Percentiles rank a stretch among this genome's conserved stretches.
Conservation (phyloP, 257 asterid species). For the Echites panduratus region DNA sequence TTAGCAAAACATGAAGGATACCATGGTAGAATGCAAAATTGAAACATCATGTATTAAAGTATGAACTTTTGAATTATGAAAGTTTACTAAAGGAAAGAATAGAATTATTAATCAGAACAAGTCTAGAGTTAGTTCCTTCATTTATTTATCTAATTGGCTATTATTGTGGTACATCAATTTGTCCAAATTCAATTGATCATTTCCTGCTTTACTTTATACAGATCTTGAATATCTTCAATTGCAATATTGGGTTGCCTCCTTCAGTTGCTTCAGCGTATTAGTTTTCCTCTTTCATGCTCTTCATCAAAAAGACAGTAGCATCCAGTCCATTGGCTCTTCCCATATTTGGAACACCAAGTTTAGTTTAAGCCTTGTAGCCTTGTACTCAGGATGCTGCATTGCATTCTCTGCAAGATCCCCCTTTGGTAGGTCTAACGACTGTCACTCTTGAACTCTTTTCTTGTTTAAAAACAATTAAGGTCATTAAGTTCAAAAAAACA, state of each 20-base stretch:
- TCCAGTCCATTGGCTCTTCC: conserved; percentile 15
- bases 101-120: not conserved
- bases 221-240: conserved; percentile 67
- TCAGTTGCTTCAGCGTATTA: conserved; percentile 61
- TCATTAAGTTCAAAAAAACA: not conserved
- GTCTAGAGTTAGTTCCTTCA: not conserved
- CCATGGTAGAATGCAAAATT: not conserved
- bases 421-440: conserved; percentile 31
- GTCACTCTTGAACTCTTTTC: not conserved
- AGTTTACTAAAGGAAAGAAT: not conserved
- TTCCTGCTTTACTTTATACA: conserved; percentile 26
- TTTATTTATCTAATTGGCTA: not conserved
- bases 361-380: conserved; percentile 36
- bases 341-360: conserved; percentile 26
- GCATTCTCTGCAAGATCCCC: conserved; percentile 31
- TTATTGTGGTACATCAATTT: not conserved
- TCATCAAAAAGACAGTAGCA: conserved; percentile 30
- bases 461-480: not conserved
- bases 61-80: not conserved
- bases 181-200: not conserved
- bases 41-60: not conserved
- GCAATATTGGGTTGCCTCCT: conserved; percentile 76
- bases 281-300: conserved; percentile 41
- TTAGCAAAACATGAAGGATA: not conserved
- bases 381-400: conserved; percentile 40